Conservation (phyloP, 805 yeast species). For the Lipomyces sp. region DNA sequence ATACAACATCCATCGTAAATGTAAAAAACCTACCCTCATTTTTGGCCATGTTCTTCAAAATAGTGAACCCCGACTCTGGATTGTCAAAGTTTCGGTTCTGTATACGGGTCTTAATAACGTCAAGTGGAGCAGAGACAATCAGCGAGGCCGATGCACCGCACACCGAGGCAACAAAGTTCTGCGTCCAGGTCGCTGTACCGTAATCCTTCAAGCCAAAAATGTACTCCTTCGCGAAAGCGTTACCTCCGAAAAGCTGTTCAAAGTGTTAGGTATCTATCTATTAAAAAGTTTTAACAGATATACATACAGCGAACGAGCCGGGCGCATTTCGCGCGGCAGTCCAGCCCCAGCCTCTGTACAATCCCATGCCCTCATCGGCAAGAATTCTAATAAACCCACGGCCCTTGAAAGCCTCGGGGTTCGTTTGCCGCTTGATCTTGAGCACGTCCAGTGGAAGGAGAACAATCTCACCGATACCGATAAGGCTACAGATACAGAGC, state of each 20-base stretch:
- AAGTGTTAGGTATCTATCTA: not conserved
- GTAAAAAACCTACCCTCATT: slow-evolving; percentile 57
- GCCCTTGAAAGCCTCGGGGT: slow-evolving; percentile 99
- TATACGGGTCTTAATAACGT: slow-evolving; percentile 97
- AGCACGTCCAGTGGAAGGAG: slow-evolving; percentile 93
- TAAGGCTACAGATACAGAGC: slow-evolving; percentile 53
- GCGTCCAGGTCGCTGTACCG: slow-evolving; percentile 89
- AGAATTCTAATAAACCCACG: slow-evolving; percentile 90
- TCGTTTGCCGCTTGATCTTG: slow-evolving; percentile 98
- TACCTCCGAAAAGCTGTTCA: slow-evolving; percentile 81
- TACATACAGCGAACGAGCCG: slow-evolving; percentile 78
- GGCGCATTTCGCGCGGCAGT: slow-evolving; percentile 99
- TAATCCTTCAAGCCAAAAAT: slow-evolving; percentile 85
- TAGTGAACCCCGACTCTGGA: slow-evolving; percentile 91
- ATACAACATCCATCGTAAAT: not conserved
- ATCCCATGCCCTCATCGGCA: slow-evolving; percentile 87
- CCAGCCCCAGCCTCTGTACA: slow-evolving; percentile 99
- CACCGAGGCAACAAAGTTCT: slow-evolving; percentile 92
- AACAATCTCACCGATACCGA: slow-evolving; percentile 98
- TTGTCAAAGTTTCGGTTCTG: slow-evolving; percentile 95
- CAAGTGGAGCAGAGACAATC: slow-evolving; percentile 96
- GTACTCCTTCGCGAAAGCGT: slow-evolving; percentile 98
- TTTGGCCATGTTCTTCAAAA: slow-evolving; percentile 87
- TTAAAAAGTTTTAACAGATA: no score
- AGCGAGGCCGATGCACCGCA: slow-evolving; percentile 96